Evolutionary conservation across 2,329 filamentous ascomycete genomes (phyloP), one percentile per base, ranked within the genome.

Genomic region (Onygenales sp.): DNA sequence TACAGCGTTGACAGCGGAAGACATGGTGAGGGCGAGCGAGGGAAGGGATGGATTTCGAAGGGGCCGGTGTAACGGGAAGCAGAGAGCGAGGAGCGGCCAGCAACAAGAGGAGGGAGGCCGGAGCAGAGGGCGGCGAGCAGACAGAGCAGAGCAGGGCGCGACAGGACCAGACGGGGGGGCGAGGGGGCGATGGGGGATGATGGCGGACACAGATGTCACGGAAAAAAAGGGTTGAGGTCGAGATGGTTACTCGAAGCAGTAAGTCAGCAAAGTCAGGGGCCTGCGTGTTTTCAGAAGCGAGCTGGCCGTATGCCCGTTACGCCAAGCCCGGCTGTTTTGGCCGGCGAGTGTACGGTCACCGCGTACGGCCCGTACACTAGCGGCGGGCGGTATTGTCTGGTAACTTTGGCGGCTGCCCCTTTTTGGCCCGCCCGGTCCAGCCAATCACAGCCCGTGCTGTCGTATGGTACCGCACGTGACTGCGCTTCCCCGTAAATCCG

Each of bases 1-100:
- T 77, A 78, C 75, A 69, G 75, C 75, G 67, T 74, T 76, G 65
- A 77, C 73, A 51, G 43, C 41, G 38, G 41, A 45, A 50, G 55
- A 51, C 49, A 51, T 43, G 49, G 27, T 51, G 49, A 21, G 39
- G 27, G 38, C 38, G 35, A 31, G 38, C 39, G 49, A 35, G 33
- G 38, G 32, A 35, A 27, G 21, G 21, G 21, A 27, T 27, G 21
- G 41, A 51, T 35, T 51, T 33, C 14, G 49, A 51, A 51, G 49
- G 39, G 39, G 49, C 21, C 32, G 38, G 49, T 51, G 49, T 58
- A 57, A 55, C 54, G 45, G 51, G 53, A 53, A 49, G 45, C 51
- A 58, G 48, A 54, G 51, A 50, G 56, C 53, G 52, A 59, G 41
- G 21, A 33, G 54, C 48, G 38, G 50, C 55, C 54, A 55, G 56